Conservation (phyloP, 306 rosid genomes). For the Vicia faba region DNA sequence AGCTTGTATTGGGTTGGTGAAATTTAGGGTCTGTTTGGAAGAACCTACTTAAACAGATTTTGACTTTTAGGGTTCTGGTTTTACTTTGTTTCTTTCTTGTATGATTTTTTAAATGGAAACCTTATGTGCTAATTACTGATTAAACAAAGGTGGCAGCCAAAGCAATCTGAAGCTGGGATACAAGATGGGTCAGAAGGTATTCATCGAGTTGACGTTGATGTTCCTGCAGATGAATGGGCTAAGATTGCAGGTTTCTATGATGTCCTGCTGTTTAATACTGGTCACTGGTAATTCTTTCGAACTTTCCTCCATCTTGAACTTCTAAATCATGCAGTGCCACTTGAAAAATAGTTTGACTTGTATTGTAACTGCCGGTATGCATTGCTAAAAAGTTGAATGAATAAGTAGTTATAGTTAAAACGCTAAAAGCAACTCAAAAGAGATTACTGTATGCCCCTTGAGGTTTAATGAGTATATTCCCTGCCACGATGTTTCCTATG, state of each 20-base stretch:
- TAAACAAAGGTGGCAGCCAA: conserved; percentile 81
- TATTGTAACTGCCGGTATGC: conserved; percentile 12
- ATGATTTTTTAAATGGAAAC: conserved; percentile 42
- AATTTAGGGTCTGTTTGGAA: not conserved
- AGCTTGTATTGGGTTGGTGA: conserved; percentile 5
- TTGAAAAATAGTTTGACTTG: conserved; percentile 10
- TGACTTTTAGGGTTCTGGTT: not conserved
- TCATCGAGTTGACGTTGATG: conserved; percentile 80
- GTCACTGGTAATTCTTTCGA: conserved; percentile 72
- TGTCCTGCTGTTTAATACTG: conserved; percentile 84
- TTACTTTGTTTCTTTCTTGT: conserved; percentile 16
- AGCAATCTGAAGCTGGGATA: conserved; percentile 41
- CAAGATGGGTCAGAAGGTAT: conserved; percentile 63
- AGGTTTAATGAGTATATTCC: conserved; percentile 79
- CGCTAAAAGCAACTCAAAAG: conserved; percentile 1
- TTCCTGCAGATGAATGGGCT: conserved; percentile 88
- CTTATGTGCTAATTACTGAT: conserved; percentile 61
- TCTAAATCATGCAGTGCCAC: conserved; percentile 13
- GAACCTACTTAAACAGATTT: not conserved
- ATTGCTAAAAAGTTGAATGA: conserved; percentile 18
- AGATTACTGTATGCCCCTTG: conserved; percentile 87
- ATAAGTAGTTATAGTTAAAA: not conserved
- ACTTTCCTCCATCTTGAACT: conserved; percentile 29
- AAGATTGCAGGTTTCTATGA: conserved; percentile 71
- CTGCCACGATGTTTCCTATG: conserved; percentile 72